Base-by-base conservation (phyloP, 2,329 filamentous ascomycete species). In the Spiromastix sp. region DNA sequence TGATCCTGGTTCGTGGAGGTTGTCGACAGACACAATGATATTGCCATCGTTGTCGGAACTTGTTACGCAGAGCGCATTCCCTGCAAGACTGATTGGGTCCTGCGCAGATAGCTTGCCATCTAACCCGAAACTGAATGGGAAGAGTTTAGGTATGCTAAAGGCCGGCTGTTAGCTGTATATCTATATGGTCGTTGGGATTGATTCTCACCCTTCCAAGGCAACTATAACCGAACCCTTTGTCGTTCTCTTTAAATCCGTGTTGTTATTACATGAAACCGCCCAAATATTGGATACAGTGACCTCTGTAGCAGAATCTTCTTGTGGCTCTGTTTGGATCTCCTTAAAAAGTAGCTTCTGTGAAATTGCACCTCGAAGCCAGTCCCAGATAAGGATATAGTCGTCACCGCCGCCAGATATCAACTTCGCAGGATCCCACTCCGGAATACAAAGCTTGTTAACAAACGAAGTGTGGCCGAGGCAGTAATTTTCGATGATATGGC, bases 381-480 rank as follows among this genome's bases (percentile, higher is more conserved):
- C 70, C 87, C 87, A 98, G 0, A 87, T 64, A 41, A 81, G 75
- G 7, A 98, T 52, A 43, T 79, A 72, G 39, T 79, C 68, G 48
- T 96, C 89, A 3, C 89, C 91, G 32, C 89, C 89, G 7, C 85
- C 91, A 4, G 86, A 93, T 20, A 96, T 62, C 19, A 98, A 69
- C 1, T 81, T 47, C n/a, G 77, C 68, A 3, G 68, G 67, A 16
- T 66, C 60, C 34, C 59, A 61, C 0, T 54, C 53, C 1, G 79
- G 77, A 12, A 89, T 62, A 49, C 79, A 81, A 28, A 98, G 64
- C 39, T 75, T 77, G 61, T 72, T 85, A 45, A 98, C 69, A 55
- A 96, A 96, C 24, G 87, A 75, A 34, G 70, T 77, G 59, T 98
- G 91, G 3, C 86, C 89, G 2, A 95, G 71, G 54, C 89, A 96